A percentile compares a stretch with the other conserved stretches of the same genome.
Evolutionary conservation across 164 flowering plant genomes (phyloP).

Genomic region (Hamamelis virginiana): DNA sequence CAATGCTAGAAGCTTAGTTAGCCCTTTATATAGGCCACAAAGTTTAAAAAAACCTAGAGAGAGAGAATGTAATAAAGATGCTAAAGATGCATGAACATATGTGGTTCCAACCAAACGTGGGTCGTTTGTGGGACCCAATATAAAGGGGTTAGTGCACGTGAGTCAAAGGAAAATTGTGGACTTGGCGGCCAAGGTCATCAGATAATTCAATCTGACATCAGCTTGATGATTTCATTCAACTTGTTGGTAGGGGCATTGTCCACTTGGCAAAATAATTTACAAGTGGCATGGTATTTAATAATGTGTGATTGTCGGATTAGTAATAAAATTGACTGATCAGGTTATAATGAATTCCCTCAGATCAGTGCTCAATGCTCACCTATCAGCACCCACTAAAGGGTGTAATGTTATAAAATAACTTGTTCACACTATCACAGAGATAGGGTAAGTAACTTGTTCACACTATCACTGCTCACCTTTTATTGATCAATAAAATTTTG

Average conservation of each 20-base stretch:
- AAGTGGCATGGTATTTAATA: no score
- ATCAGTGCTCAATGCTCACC: no score
- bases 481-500: no score
- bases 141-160: constrained; percentile 28
- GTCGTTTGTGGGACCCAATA: constrained; percentile 15
- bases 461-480: no score
- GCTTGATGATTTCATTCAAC: constrained; percentile 14
- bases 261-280: background rate
- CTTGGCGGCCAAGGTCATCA: constrained; percentile 32
- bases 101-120: background rate
- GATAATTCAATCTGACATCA: constrained; percentile 19
- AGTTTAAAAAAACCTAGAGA: background rate
- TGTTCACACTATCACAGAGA: no score
- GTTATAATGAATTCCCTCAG: no score
- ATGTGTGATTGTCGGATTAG: no score
- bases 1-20: background rate
- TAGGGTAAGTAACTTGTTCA: no score
- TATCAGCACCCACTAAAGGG: no score
- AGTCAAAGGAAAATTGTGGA: constrained; percentile 27
- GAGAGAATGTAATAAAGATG: background rate
- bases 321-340: no score
- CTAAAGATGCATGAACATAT: background rate
- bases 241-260: background rate
- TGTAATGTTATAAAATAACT: no score
- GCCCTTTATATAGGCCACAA: constrained; percentile 3